Evolutionary conservation across 345 rosid genomes (phyloP).

Genomic region (Pseudoturritis turrita): DNA sequence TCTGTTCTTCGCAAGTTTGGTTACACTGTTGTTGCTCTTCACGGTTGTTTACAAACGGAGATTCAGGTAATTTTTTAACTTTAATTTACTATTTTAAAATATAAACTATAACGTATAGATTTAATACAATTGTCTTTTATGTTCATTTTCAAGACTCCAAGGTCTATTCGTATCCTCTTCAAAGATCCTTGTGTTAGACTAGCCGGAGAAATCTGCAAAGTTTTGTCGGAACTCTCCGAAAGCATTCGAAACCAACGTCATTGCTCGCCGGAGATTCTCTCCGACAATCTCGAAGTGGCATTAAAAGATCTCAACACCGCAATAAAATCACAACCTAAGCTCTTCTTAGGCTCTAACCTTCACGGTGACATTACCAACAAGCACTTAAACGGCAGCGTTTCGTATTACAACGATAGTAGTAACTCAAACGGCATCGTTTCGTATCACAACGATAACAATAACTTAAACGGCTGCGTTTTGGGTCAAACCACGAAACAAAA

Average conservation of each 20-base stretch:
- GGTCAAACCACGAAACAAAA: neutral
- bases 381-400: constrained; percentile 13
- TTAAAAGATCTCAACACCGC: constrained; percentile 69
- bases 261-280: constrained; percentile 73
- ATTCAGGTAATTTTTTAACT: constrained; percentile 55
- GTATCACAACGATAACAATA: neutral
- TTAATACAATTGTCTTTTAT: neutral
- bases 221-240: constrained; percentile 49
- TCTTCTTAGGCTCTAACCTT: constrained; percentile 61
- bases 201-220: constrained; percentile 64
- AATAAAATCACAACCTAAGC: constrained; percentile 74
- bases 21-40: constrained; percentile 74
- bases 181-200: constrained; percentile 66
- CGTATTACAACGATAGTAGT: constrained; percentile 36
- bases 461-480: neutral
- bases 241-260: constrained; percentile 57
- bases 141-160: constrained; percentile 50
- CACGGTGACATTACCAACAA: constrained; percentile 21
- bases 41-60: constrained; percentile 76
- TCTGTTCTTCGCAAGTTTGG: constrained; percentile 78
- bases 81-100: neutral
- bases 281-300: constrained; percentile 66
- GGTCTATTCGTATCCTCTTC: constrained; percentile 57
- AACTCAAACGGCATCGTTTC: constrained; percentile 4
- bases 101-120: neutral